Evolutionary conservation across 2,329 filamentous ascomycete species (phyloP).

Genomic region (Colletotrichum filicis): DNA sequence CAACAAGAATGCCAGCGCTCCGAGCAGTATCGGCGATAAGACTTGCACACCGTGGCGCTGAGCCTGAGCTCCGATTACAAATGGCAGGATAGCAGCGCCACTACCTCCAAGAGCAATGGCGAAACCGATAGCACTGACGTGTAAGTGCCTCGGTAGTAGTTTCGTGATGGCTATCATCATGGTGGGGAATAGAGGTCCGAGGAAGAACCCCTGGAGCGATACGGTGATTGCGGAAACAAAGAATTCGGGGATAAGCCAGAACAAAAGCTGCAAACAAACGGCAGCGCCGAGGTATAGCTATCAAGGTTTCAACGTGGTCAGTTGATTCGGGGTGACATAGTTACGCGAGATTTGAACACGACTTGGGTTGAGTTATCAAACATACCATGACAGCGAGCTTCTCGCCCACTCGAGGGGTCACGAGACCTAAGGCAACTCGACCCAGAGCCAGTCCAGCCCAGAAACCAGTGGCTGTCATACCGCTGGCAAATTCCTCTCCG

Average conservation of each 20-base stretch:
- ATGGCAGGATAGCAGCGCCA: constrained; percentile 75
- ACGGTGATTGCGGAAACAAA: constrained; percentile 79
- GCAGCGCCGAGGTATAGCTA: constrained; percentile 72
- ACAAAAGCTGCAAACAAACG: constrained; percentile 75
- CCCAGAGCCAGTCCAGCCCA: constrained; percentile 86
- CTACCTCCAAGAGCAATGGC: constrained; percentile 79
- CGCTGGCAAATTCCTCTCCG: constrained; percentile 75
- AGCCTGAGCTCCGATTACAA: constrained; percentile 75
- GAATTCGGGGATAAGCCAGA: constrained; percentile 85
- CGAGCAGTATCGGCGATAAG: constrained; percentile 66
- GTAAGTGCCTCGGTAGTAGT: constrained; percentile 75
- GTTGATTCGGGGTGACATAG: not conserved
- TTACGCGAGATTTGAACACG: not conserved
- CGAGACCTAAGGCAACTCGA: constrained; percentile 77
- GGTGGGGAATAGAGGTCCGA: constrained; percentile 81
- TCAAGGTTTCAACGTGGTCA: not conserved
- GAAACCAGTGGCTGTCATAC: constrained; percentile 82
- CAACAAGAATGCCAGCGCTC: constrained; percentile 55
- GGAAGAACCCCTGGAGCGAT: constrained; percentile 78
- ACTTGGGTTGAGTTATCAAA: not conserved
- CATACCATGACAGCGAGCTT: constrained; percentile 4
- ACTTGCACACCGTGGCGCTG: constrained; percentile 64
- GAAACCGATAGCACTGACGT: constrained; percentile 82
- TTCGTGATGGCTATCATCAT: constrained; percentile 78
- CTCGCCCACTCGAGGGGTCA: constrained; percentile 70